Percentiles rank a stretch among this genome's conserved stretches.
Conservation (phyloP, 2,329 filamentous ascomycete species). For the Penicillium sclerotiorum region DNA sequence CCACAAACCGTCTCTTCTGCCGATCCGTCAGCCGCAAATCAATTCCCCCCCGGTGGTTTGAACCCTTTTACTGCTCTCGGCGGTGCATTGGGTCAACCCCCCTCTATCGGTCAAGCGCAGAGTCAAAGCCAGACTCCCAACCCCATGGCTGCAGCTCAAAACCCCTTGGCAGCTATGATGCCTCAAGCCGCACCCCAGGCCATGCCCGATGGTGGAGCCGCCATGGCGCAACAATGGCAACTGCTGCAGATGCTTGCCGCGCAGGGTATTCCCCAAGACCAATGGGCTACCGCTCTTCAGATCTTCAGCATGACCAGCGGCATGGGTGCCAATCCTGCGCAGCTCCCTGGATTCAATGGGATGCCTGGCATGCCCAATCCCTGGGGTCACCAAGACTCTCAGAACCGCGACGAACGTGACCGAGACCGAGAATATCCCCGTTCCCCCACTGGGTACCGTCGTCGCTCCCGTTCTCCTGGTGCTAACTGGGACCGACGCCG, state of each 20-base stretch:
- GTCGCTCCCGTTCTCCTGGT: constrained; percentile 60
- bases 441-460: constrained; percentile 67
- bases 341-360: constrained; percentile 35
- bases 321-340: constrained; percentile 35
- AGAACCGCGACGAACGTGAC: constrained; percentile 58
- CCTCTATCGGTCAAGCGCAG: constrained; percentile 40
- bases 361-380: constrained; percentile 35
- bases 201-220: constrained; percentile 45
- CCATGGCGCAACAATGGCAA: constrained; percentile 69
- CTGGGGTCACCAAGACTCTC: constrained; percentile 42
- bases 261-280: constrained; percentile 75
- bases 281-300: constrained; percentile 65
- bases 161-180: constrained; percentile 47
- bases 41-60: constrained; percentile 50
- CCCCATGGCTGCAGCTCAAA: constrained; percentile 43
- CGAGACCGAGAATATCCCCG: constrained; percentile 65
- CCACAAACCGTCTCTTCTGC: constrained; percentile 44
- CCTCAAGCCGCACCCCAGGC: constrained; percentile 39
- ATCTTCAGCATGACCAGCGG: constrained; percentile 48
- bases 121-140: constrained; percentile 46
- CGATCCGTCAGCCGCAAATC: constrained; percentile 49
- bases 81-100: constrained; percentile 40
- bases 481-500: constrained; percentile 71
- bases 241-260: constrained; percentile 74
- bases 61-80: constrained; percentile 52